These are phyloP conservation scores for Mycena leptocephala DNA, from an alignment of 768 basidiomycete species.

Conservation along the genomic window DNA sequence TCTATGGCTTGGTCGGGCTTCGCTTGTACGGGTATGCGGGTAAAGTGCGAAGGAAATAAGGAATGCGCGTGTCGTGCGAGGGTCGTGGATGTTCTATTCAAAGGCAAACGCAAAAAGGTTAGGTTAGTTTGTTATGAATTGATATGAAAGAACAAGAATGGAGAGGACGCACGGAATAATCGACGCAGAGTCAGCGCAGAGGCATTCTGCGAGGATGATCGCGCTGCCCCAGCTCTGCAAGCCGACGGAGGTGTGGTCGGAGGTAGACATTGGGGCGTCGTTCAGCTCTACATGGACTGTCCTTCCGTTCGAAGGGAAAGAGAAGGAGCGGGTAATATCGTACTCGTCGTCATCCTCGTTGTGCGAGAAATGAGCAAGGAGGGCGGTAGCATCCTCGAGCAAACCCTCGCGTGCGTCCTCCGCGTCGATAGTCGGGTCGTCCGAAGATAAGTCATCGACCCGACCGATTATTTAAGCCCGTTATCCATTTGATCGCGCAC, in stretches of 20 bases:
- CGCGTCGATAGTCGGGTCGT: conserved; percentile 50
- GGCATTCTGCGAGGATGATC: conserved; percentile 77
- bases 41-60: neutral
- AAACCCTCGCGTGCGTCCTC: conserved; percentile 56
- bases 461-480: conserved; percentile 77
- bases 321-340: conserved; percentile 67
- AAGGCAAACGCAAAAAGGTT: too few species aligned
- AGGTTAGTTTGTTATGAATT: too few species aligned
- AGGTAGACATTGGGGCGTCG: conserved; percentile 74
- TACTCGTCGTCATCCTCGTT: conserved; percentile 57
- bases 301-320: conserved; percentile 54
- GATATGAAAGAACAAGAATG: too few species aligned
- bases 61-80: too few species aligned
- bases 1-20: neutral
- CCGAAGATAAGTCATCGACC: conserved; percentile 55
- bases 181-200: conserved; percentile 64
- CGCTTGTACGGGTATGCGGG: neutral
- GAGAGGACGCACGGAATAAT: too few species aligned
- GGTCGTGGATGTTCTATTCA: neutral
- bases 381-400: conserved; percentile 71
- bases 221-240: conserved; percentile 90
- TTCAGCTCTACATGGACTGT: conserved; percentile 73
- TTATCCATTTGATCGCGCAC: conserved; percentile 84
- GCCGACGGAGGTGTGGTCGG: conserved; percentile 86
- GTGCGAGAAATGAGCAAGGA: conserved; percentile 70